Evolutionary conservation across 2,329 filamentous ascomycete genomes (phyloP), one percentile per base, ranked within the genome.

Genomic region (Talaromyces sp.): DNA sequence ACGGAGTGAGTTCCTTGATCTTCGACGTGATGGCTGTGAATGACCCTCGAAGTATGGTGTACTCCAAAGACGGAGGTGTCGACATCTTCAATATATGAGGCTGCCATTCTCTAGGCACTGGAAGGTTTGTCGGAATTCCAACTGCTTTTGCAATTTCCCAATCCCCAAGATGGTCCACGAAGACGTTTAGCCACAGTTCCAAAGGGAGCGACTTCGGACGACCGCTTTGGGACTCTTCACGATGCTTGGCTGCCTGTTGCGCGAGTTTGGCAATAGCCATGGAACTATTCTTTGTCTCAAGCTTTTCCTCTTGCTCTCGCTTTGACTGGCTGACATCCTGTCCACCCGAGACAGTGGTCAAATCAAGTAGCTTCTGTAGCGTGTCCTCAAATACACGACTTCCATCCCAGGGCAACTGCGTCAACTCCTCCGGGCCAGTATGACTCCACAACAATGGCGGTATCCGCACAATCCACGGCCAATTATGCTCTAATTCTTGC

Each of bases 131-230:
- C 73, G 91, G 94, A 53, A 97, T 86, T 65, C 91, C 89, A 5
- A 97, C 82, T 0, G 91, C 89, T 69, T 89, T 89, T 10, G 94
- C 91, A 22, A 96, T 83, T 78, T 97, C 94, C 94, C 94, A 98
- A 76, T 98, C 94, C 51, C 88, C 88, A 0, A 93, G 87, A 68
- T 89, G 88, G 69, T 96, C 74, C 61, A 80, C 91, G 51, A 97
- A 87, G 58, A 98, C 90, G 65, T 94, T 90, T 36, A 90, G 90
- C 92, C 93, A 97, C 45, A 97, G 85, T 77, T 98, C 94, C 0
- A 91, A 88, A 0, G 94, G 94, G 1, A 98, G 81, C 7, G 73
- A 72, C 31, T 69, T 72, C 1, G 70, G 68, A 13, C 72, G 72
- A 1, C 65, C 61, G 15, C 64, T 60, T 59, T 58, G 65, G 13